Evolutionary conservation across 495 filamentous ascomycete species (phyloP), one percentile per base, ranked within the genome.

Genomic region (Penicillium pancosmium): DNA sequence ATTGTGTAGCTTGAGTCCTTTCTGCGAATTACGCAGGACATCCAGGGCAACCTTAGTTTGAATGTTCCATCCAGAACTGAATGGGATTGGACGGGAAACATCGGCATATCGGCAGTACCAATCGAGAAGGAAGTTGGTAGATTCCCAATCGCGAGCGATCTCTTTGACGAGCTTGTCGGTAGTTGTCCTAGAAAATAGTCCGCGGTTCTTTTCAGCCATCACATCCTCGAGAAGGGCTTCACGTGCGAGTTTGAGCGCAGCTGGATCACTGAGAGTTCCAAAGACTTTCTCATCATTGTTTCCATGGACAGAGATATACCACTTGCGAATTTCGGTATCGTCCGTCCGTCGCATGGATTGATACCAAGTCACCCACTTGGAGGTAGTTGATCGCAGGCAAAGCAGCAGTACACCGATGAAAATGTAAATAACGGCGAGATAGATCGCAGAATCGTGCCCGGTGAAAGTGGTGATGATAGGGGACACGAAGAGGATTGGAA

Each of bases 61-160:
- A 13, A 85, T 78, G 50, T 86, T 87, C 84, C 84, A 87, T 7
- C 79, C 80, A n/a, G 83, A 82, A 64, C 80, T 85, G 68, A 81
- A 87, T 0, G 82, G 78, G 52, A 83, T 78, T 0, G 84, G 83
- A 34, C 78, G 69, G 15, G 75, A 73, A 6, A 77, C 78, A 67
- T 75, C 77, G 46, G 72, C 80, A 71, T 78, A 75, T 38, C 78
- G 68, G 66, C 80, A 82, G 55, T 86, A 86, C 84, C 84, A 86
- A 18, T 82, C 72, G 33, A 87, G 70, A 15, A 87, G 72, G 46
- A 86, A 85, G 50, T 82, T 71, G n/a, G 83, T 86, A 0, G 83
- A 75, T 36, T 80, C 77, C 74, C 81, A 85, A 50, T 84, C 78
- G 6, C 68, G 66, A 15, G 79, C 77, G 51, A 87, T 71, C 53